Conservation (phyloP, 805 yeast species). For the Wickerhamomyces ciferrii region DNA sequence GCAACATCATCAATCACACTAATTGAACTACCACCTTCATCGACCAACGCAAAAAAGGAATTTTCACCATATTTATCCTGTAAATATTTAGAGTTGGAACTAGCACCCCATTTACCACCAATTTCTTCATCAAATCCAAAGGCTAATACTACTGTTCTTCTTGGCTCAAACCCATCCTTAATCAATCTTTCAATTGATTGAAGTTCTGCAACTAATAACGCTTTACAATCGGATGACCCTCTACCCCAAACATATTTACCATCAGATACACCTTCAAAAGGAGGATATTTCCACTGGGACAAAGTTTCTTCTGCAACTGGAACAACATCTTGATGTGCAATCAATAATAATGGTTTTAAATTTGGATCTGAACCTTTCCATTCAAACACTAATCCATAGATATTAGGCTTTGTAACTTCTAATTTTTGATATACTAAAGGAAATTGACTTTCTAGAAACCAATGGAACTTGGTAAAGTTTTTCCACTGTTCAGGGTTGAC, state of each 20-base stretch:
- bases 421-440: slow-evolving; percentile 37
- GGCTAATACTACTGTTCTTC: slow-evolving; percentile 54
- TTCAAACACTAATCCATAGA: slow-evolving; percentile 57
- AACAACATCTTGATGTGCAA: slow-evolving; percentile 81
- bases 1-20: slow-evolving; percentile 30
- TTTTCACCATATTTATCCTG: slow-evolving; percentile 51
- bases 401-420: slow-evolving; percentile 56
- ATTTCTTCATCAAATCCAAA: slow-evolving; percentile 78
- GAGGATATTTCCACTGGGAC: slow-evolving; percentile 58
- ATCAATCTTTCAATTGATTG: slow-evolving; percentile 54
- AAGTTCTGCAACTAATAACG: slow-evolving; percentile 54
- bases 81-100: slow-evolving; percentile 37
- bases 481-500: slow-evolving; percentile 35
- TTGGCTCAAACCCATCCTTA: slow-evolving; percentile 39
- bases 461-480: slow-evolving; percentile 31
- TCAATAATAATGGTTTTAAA: slow-evolving; percentile 60
- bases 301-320: slow-evolving; percentile 61
- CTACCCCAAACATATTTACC: slow-evolving; percentile 67
- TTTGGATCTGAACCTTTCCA: slow-evolving; percentile 48
- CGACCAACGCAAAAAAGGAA: slow-evolving; percentile 56
- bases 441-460: slow-evolving; percentile 44
- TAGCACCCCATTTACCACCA: slow-evolving; percentile 60
- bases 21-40: slow-evolving; percentile 45
- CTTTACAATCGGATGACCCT: slow-evolving; percentile 72
- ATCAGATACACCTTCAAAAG: slow-evolving; percentile 60